Conservation (phyloP, 371 early-diverging fungal genomes). For the Circinella minor region DNA sequence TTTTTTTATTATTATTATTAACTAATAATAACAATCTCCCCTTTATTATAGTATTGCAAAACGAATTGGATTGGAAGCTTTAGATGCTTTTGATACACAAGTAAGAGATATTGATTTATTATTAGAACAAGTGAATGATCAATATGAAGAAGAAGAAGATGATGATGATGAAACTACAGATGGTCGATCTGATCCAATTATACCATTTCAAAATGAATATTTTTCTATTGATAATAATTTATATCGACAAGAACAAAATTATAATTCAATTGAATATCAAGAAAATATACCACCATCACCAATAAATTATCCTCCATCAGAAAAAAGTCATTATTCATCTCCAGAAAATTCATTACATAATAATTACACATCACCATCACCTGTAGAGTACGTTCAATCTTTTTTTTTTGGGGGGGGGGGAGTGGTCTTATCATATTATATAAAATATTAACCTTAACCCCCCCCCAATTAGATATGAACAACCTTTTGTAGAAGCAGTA, state of each 20-base stretch:
- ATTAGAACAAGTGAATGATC: not conserved
- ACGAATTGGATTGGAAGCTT: not conserved
- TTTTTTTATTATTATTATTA: too few relatives aligned
- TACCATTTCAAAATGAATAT: not conserved
- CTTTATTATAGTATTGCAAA: not conserved
- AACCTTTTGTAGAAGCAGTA: not conserved
- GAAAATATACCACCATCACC: not conserved
- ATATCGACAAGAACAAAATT: too few relatives aligned
- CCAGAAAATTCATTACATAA: too few relatives aligned
- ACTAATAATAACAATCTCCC: too few relatives aligned
- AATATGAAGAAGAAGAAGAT: not conserved
- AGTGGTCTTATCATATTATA: too few relatives aligned
- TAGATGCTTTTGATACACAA: not conserved
- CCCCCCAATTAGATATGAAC: not conserved
- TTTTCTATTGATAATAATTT: too few relatives aligned
- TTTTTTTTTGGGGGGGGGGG: too few relatives aligned
- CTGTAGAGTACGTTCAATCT: too few relatives aligned
- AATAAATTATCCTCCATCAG: not conserved
- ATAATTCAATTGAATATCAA: too few relatives aligned
- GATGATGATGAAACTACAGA: constrained; percentile 2
- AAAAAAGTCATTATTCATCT: too few relatives aligned
- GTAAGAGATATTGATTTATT: not conserved
- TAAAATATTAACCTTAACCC: too few relatives aligned
- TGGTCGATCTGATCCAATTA: not conserved
- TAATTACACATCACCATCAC: too few relatives aligned